phyloP scores from a whole-genome alignment of 495 filamentous ascomycete species.

The Podospora fimiseda region DNA sequence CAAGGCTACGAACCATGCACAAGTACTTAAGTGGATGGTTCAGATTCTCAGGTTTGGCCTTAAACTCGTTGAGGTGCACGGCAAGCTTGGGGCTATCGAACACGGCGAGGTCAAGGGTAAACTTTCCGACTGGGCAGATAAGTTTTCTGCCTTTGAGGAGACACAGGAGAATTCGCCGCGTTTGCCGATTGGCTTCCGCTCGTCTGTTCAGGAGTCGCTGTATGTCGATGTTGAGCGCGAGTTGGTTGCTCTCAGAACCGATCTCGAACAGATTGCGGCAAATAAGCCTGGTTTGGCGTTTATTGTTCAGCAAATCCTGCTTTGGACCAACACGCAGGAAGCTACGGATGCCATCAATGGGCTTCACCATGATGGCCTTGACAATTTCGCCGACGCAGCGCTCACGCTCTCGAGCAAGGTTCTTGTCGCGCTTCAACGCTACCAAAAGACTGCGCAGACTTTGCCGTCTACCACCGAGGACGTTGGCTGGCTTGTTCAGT shows the following conservation, averaged over 20 bases:
- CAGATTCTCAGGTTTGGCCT: slow-evolving; percentile 37
- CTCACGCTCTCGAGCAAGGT: slow-evolving; percentile 54
- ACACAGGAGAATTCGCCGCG: slow-evolving; percentile 43
- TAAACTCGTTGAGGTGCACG: slow-evolving; percentile 52
- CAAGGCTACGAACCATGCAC: slow-evolving; percentile 22
- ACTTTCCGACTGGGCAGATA: slow-evolving; percentile 46
- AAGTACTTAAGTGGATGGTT: slow-evolving; percentile 35
- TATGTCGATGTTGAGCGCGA: slow-evolving; percentile 39
- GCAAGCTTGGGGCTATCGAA: slow-evolving; percentile 49
- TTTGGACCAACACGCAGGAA: slow-evolving; percentile 34
- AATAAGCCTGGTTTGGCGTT: slow-evolving; percentile 56
- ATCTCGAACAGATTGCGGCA: slow-evolving; percentile 38
- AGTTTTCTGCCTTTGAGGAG: slow-evolving; percentile 28
- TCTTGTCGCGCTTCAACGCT: slow-evolving; percentile 66
- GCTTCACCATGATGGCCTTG: slow-evolving; percentile 10
- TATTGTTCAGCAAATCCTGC: slow-evolving; percentile 52
- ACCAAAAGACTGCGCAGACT: slow-evolving; percentile 43
- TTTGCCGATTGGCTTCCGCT: slow-evolving; percentile 50
- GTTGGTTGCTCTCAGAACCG: slow-evolving; percentile 38
- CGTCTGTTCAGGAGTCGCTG: slow-evolving; percentile 36
- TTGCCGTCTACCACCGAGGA: slow-evolving; percentile 52
- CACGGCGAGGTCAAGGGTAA: slow-evolving; percentile 33
- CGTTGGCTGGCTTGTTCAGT: slow-evolving; percentile 54
- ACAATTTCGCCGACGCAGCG: slow-evolving; percentile 44
- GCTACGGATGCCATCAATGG: slow-evolving; percentile 11